Conservation (phyloP, 768 basidiomycete species). For the Lentinula boryana region DNA sequence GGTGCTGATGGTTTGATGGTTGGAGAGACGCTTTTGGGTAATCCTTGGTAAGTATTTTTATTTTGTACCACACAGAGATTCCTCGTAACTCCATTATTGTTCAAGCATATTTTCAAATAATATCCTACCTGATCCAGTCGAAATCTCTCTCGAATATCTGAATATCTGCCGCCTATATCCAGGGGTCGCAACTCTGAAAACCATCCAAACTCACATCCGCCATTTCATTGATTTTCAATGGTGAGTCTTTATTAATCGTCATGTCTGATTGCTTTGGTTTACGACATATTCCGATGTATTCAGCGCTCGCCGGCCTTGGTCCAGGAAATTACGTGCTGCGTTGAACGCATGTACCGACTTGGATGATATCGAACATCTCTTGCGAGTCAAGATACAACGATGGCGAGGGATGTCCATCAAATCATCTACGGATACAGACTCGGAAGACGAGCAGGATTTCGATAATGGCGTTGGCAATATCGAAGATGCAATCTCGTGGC, state of each 20-base stretch:
- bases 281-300: neutral
- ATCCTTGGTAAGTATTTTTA: constrained; percentile 53
- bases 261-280: neutral
- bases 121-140: constrained; percentile 53
- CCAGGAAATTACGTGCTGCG: constrained; percentile 24
- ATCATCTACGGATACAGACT: neutral
- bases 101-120: constrained; percentile 51
- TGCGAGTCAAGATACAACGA: constrained; percentile 22
- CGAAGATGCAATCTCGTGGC: no score
- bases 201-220: constrained; percentile 57
- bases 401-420: constrained; percentile 22
- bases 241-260: constrained; percentile 27
- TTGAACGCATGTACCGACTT: constrained; percentile 21
- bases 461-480: no score
- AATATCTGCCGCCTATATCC: constrained; percentile 49
- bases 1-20: constrained; percentile 77
- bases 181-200: constrained; percentile 40
- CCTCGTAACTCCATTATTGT: neutral
- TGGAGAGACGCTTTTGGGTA: constrained; percentile 68
- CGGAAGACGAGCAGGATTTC: neutral
- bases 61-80: neutral
- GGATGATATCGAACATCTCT: constrained; percentile 24
- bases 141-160: constrained; percentile 67
- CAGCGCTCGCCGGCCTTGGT: constrained; percentile 29
- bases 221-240: constrained; percentile 67